Conservation (phyloP, 345 rosid species). For the Pugionium cornutum region DNA sequence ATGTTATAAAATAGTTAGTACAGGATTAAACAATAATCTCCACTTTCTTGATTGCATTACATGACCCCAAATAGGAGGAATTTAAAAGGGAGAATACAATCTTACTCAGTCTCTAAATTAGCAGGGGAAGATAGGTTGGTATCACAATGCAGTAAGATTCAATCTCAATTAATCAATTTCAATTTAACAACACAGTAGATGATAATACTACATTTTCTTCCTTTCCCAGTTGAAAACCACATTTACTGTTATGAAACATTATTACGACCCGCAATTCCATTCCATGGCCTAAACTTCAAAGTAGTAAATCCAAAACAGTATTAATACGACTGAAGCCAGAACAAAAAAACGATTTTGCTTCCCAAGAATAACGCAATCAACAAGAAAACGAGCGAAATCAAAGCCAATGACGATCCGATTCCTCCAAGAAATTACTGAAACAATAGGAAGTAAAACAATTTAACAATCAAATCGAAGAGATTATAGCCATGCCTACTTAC, state of each 20-base stretch:
- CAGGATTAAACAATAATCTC: neutral
- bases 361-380: too few species aligned
- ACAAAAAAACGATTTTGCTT: too few species aligned
- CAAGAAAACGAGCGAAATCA: constrained; percentile 3
- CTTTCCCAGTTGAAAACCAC: neutral
- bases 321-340: constrained; percentile 23
- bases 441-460: constrained; percentile 13
- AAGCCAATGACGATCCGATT: neutral
- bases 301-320: constrained; percentile 2
- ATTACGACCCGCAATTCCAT: neutral
- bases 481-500: constrained; percentile 35
- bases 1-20: neutral
- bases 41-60: neutral
- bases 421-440: neutral
- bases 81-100: neutral
- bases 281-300: neutral
- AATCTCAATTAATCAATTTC: constrained; percentile 2
- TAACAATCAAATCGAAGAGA: constrained; percentile 21
- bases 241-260: too few species aligned
- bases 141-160: constrained; percentile 8
- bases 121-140: constrained; percentile 7
- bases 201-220: neutral
- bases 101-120: neutral
- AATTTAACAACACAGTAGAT: neutral
- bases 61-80: too few species aligned